Conservation (phyloP, 139 green algal species). For the Chlamydomonas urium region DNA sequence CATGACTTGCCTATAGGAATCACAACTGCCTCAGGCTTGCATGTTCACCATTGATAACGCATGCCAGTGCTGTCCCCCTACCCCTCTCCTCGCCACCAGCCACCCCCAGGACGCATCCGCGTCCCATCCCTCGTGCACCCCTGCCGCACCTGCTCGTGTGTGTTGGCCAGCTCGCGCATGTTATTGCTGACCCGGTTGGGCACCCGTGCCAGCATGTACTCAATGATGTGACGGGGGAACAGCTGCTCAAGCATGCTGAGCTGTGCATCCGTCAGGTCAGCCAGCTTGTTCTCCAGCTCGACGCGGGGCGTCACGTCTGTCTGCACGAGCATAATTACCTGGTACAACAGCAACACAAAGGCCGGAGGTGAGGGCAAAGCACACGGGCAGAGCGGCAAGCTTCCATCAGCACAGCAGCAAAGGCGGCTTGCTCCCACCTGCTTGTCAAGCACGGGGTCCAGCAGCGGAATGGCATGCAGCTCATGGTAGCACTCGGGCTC, state of each 20-base stretch:
- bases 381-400: too few species aligned
- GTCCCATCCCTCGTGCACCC: too few species aligned
- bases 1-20: too few species aligned
- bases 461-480: conserved; percentile 37
- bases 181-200: conserved; percentile 26
- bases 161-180: conserved; percentile 37
- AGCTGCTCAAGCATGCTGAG: conserved; percentile 48
- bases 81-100: not conserved
- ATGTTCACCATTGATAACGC: too few species aligned
- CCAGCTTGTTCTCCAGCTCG: conserved; percentile 44
- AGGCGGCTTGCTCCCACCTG: too few species aligned
- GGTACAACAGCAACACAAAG: too few species aligned
- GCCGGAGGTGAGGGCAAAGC: too few species aligned
- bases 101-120: too few species aligned
- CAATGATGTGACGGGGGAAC: conserved; percentile 48
- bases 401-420: too few species aligned
- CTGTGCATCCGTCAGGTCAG: conserved; percentile 46
- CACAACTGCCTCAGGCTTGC: too few species aligned
- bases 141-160: conserved; percentile 40
- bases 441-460: conserved; percentile 34
- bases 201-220: conserved; percentile 43
- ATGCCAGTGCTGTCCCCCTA: too few species aligned
- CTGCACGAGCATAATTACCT: conserved; percentile 16
- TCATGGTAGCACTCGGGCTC: conserved; percentile 42
- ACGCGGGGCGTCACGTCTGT: conserved; percentile 39